Evolutionary conservation across 169 alveolate genomes (phyloP).

Genomic region (Eimeria brunetti): DNA sequence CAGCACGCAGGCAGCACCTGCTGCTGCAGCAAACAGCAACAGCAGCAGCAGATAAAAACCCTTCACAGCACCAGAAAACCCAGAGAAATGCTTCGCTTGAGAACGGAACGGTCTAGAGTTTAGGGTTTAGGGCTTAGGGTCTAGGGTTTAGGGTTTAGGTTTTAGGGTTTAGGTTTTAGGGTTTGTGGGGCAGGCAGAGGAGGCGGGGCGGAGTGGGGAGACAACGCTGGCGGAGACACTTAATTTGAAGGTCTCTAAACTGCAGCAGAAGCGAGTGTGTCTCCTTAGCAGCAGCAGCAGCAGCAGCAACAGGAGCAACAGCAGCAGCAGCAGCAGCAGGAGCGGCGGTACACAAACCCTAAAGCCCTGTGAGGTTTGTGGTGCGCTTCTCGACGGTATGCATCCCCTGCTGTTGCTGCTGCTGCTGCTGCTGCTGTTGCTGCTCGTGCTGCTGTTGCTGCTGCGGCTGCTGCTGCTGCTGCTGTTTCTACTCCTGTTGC

Average conservation of each 20-base stretch:
- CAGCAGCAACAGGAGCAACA: no score
- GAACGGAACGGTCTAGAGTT: no score
- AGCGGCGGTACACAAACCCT: no score
- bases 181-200: slow-evolving; percentile 5
- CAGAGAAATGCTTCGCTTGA: no score
- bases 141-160: no score
- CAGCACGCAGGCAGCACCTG: no score
- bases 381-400: neutral
- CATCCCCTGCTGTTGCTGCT: slow-evolving; percentile 4
- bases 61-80: no score
- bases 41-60: no score
- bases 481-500: neutral
- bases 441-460: neutral
- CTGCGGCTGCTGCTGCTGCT: neutral
- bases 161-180: no score
- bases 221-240: neutral
- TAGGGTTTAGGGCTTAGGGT: no score
- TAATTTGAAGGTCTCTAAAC: neutral
- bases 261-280: neutral
- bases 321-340: no score
- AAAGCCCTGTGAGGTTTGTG: neutral
- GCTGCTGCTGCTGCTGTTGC: slow-evolving; percentile 16
- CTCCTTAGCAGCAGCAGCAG: neutral
- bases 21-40: no score
- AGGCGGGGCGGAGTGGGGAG: neutral